Base-by-base conservation (phyloP, 192 early-diverging fungal species). In the Coemansia sp. region DNA sequence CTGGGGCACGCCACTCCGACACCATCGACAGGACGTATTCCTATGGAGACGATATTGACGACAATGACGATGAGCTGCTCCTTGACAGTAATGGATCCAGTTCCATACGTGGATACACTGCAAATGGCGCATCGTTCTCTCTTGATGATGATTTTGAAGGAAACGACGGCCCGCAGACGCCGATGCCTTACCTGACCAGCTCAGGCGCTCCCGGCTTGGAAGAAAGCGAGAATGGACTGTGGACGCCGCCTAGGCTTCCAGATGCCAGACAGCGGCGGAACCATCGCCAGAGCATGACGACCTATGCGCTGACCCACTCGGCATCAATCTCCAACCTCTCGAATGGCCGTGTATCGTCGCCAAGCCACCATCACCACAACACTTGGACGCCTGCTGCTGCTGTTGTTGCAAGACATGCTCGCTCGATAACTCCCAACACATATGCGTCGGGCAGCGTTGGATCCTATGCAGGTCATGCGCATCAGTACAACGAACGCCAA, bases 61-160 rank as follows among this genome's bases (percentile, higher is more conserved):
- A 34, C 33, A n/a, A n/a, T n/a, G 33, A 34, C 33, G 50, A 53
- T 6, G 50, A 53, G 2, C 50, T 53, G 0, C 30, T 53, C 6
- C 33, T 64, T 1, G 62, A 55, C 28, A 44, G n/a, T n/a, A n/a
- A 33, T 14, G 53, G 53, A 4, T 28, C 41, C 23, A 54, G 50
- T 7, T 53, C 50, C 3, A 25, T 48, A 47, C 62, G 65, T 0
- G 66, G 70, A n/a, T 63, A 70, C 22, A 79, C 75, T 9, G 69
- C 70, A 41, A 79, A 72, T 37, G 75, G 75, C 11, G 75, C 75
- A 9, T 61, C 75, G 15, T 79, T 79, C 59, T 67, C 75, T 10
- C 62, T 79, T 28, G 75, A 79, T 34, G 64, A 69, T 44, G 69
- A 77, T 34, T 57, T 47, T 34, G 64, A 67, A 33, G 6, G 59